Base-by-base conservation (phyloP, 1,284 basidiomycete species). In the Cryptococcus sp. region DNA sequence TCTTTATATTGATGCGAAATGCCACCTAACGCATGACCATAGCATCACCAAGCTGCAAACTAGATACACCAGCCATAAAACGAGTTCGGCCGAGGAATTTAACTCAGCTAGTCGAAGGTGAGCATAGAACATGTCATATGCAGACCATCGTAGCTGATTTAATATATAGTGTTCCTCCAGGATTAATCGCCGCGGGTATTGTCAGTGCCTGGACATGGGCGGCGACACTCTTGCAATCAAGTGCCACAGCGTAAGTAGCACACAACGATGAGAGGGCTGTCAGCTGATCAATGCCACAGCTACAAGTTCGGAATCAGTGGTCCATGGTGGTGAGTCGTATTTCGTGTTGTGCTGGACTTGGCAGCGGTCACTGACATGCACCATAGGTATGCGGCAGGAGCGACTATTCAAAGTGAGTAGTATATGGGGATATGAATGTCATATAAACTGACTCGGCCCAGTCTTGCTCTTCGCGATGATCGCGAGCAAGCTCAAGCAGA, bases 111-210 rank as follows among this genome's bases (percentile, higher is more conserved):
- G 70, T 57, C 52, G 72, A 57, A 74, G 68, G 70, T 70, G 50
- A 57, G 67, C 53, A 34, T 34, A 34, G 8, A 10, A 34, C 13
- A 13, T 34, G 8, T 34, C 29, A 29, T 46, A 22, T 26, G 37
- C 15, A 54, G 19, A 16, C 17, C 44, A 16, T 7, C 15, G 19
- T 51, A n/a, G 40, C 45, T 51, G 52, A 25, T 46, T 46, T 54
- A 51, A 2, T 29, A 13, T 39, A n/a, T 34, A 88, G 86, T 59
- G 84, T 93, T 50, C 93, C 93, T 66, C 91, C 93, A 2, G 93
- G 91, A 7, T 81, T 96, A 44, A 93, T 95, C 58, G 93, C 92
- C 0, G 85, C 89, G 11, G 92, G 91, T 7, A 93, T 95, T 61
- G 90, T 94, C 34, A 61, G 64, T 1, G 78, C 76, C 0, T 80